These are phyloP conservation scores for Cryptosporidium andersoni DNA, from an alignment of 169 alveolate species.

Conservation along the genomic window DNA sequence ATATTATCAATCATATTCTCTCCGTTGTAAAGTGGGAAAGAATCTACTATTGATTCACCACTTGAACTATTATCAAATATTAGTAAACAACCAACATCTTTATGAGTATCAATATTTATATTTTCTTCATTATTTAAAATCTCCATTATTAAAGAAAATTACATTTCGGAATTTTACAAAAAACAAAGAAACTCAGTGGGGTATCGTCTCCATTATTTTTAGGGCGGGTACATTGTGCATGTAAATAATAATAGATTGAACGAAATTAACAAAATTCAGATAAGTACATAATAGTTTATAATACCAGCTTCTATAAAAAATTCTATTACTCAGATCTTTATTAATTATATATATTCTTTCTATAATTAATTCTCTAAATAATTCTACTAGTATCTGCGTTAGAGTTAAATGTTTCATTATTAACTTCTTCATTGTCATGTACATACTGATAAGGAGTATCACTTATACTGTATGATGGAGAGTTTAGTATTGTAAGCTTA, in stretches of 20 bases:
- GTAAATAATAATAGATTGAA: background rate
- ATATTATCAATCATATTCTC: conserved; percentile 19
- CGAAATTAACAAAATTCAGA: too few relatives aligned
- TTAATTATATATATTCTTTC: background rate
- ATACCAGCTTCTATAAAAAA: too few relatives aligned
- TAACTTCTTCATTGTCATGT: conserved; percentile 14
- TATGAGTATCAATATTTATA: background rate
- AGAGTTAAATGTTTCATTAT: conserved; percentile 17
- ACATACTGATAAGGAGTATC: conserved; percentile 25
- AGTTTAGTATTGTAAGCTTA: conserved; percentile 22
- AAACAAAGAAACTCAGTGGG: background rate
- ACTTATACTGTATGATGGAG: conserved; percentile 10
- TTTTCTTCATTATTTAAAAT: conserved; percentile 1
- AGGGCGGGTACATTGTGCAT: too few relatives aligned
- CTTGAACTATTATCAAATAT: conserved; percentile 31
- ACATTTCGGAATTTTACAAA: background rate
- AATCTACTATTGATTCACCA: conserved; percentile 17
- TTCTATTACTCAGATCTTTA: too few relatives aligned
- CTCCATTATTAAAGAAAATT: background rate
- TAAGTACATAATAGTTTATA: too few relatives aligned
- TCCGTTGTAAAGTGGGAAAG: conserved; percentile 29
- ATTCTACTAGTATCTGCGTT: conserved; percentile 40
- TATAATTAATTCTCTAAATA: background rate
- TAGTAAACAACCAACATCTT: conserved; percentile 44
- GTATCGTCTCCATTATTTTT: too few relatives aligned